These are phyloP conservation scores for Calcarisporium arbuscula DNA, from an alignment of 2,329 filamentous ascomycete genomes.

Conservation along the genomic window DNA sequence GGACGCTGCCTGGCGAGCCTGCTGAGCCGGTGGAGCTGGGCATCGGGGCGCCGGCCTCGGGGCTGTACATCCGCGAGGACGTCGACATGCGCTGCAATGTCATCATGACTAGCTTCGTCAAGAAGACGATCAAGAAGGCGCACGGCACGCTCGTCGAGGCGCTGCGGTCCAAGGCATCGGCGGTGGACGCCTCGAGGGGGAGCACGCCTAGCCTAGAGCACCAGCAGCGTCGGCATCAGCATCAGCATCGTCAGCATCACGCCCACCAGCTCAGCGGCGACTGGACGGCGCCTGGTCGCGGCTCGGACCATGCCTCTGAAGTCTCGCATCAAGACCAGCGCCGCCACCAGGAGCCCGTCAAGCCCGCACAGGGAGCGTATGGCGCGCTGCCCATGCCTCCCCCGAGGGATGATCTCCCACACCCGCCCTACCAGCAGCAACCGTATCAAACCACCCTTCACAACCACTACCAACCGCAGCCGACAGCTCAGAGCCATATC, in stretches of 20 bases:
- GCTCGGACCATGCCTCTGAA: too few species aligned
- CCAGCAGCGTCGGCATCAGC: constrained; percentile 1
- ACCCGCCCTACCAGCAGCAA: too few species aligned
- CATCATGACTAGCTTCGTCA: constrained; percentile 69
- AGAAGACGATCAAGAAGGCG: constrained; percentile 72
- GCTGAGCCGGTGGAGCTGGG: constrained; percentile 60
- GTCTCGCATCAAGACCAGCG: too few species aligned
- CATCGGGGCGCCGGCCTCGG: constrained; percentile 56
- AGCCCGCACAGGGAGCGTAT: too few species aligned
- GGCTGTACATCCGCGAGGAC: constrained; percentile 79
- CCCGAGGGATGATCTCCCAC: too few species aligned
- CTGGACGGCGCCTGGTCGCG: too few species aligned
- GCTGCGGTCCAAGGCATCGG: constrained; percentile 33
- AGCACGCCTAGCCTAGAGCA: too few species aligned
- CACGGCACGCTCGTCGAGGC: constrained; percentile 64
- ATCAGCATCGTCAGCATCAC: background rate
- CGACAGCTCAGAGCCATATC: too few species aligned
- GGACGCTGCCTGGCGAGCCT: constrained; percentile 64
- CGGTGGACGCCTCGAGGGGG: constrained; percentile 23
- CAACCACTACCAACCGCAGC: too few species aligned
- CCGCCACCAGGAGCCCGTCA: too few species aligned
- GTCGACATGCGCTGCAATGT: constrained; percentile 75
- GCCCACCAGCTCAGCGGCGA: background rate
- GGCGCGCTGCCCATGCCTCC: too few species aligned
- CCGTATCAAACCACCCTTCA: too few species aligned